Percentiles rank a stretch among this genome's conserved stretches.
phyloP scores from a whole-genome alignment of 208 protist genomes.

The Vickermania spadyakhi region DNA sequence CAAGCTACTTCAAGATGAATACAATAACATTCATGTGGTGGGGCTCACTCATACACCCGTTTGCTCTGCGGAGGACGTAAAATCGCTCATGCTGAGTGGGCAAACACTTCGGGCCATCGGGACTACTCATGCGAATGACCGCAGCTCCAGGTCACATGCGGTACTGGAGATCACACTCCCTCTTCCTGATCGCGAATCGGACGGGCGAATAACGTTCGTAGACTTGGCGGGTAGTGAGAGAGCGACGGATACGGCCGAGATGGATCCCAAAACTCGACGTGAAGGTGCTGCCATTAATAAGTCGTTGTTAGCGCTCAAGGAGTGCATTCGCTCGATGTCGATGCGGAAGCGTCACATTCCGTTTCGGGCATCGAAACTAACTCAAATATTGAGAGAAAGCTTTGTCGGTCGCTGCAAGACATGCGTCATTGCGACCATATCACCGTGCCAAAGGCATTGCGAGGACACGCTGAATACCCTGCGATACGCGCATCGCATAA shows the following conservation, averaged over 20 bases:
- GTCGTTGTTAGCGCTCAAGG: slow-evolving; percentile 94
- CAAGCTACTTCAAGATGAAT: slow-evolving; percentile 88
- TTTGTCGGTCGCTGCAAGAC: slow-evolving; percentile 92
- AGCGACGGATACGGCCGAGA: slow-evolving; percentile 86
- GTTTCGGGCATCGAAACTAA: slow-evolving; percentile 95
- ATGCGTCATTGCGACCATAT: slow-evolving; percentile 91
- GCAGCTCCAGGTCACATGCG: slow-evolving; percentile 76
- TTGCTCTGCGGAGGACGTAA: slow-evolving; percentile 45
- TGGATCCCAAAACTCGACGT: slow-evolving; percentile 81
- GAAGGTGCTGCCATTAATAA: slow-evolving; percentile 98
- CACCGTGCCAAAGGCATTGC: slow-evolving; percentile 72
- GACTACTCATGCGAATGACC: slow-evolving; percentile 81
- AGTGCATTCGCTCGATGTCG: slow-evolving; percentile 96
- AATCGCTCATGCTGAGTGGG: slow-evolving; percentile 75
- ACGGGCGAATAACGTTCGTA: slow-evolving; percentile 95
- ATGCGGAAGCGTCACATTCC: slow-evolving; percentile 89
- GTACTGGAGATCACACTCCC: slow-evolving; percentile 71
- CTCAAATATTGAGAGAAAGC: slow-evolving; percentile 91
- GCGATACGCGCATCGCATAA: slow-evolving; percentile 94
- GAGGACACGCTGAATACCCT: slow-evolving; percentile 97
- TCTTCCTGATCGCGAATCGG: slow-evolving; percentile 10
- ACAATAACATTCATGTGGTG: slow-evolving; percentile 84
- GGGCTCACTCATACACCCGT: slow-evolving; percentile 84
- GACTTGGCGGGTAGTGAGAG: slow-evolving; percentile 98
- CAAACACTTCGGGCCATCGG: slow-evolving; percentile 61